Conservation (phyloP, 805 yeast species). For the Candida hungchunana region DNA sequence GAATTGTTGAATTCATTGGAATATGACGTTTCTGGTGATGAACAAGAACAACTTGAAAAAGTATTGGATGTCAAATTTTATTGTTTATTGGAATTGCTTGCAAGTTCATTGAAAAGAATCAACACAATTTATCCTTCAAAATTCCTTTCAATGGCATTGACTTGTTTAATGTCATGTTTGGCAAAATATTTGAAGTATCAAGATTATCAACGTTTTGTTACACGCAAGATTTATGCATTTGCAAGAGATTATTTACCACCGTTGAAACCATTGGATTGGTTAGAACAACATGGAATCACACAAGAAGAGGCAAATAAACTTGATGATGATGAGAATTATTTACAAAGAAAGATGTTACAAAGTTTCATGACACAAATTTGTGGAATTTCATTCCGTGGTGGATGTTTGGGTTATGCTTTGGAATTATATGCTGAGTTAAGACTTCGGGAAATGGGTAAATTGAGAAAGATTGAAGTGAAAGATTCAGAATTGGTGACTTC, state of each 20-base stretch:
- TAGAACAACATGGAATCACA: slow-evolving; percentile 27
- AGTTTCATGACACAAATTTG: slow-evolving; percentile 54
- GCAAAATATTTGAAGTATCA: slow-evolving; percentile 35
- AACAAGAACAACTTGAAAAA: slow-evolving; percentile 13
- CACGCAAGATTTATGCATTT: slow-evolving; percentile 63
- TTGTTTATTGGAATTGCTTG: slow-evolving; percentile 60
- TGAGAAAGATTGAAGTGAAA: too few relatives aligned
- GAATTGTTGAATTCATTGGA: slow-evolving; percentile 50
- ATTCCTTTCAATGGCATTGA: slow-evolving; percentile 64
- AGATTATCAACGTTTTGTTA: slow-evolving; percentile 37
- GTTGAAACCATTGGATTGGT: slow-evolving; percentile 35
- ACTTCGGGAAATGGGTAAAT: too few relatives aligned
- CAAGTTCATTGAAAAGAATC: slow-evolving; percentile 54
- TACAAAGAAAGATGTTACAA: slow-evolving; percentile 64
- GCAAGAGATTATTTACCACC: slow-evolving; percentile 55
- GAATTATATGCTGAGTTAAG: slow-evolving; percentile 16
- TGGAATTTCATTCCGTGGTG: slow-evolving; percentile 30
- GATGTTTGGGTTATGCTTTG: not conserved
- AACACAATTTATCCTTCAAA: slow-evolving; percentile 74
- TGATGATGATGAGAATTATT: slow-evolving; percentile 50
- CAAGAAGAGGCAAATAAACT: slow-evolving; percentile 39
- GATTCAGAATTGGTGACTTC: too few relatives aligned
- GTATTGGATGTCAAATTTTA: slow-evolving; percentile 49
- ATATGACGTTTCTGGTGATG: slow-evolving; percentile 5
- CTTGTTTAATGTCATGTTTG: slow-evolving; percentile 52